phyloP scores from a whole-genome alignment of 805 yeast species.

The Candida boidinii region DNA sequence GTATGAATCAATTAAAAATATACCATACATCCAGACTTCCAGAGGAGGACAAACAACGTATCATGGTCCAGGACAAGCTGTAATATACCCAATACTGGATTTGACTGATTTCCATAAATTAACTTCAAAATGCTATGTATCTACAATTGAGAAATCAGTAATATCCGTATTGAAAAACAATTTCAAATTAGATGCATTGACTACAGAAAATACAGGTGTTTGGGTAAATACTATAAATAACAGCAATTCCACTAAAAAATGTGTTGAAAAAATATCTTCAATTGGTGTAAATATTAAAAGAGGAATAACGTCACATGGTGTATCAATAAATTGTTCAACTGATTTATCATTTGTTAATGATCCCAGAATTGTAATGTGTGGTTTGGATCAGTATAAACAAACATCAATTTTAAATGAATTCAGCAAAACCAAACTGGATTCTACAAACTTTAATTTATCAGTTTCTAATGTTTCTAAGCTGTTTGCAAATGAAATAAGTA shows the following conservation, averaged over 20 bases:
- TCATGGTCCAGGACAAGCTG: slow-evolving; percentile 95
- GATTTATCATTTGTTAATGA: slow-evolving; percentile 64
- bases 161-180: slow-evolving; percentile 12
- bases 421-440: slow-evolving; percentile 3
- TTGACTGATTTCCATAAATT: slow-evolving; percentile 47
- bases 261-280: slow-evolving; percentile 65
- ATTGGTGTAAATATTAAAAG: slow-evolving; percentile 84
- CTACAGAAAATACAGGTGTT: slow-evolving; percentile 77
- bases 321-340: slow-evolving; percentile 71
- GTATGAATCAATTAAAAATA: slow-evolving; percentile 29
- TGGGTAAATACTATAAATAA: slow-evolving; percentile 46
- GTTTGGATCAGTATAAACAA: slow-evolving; percentile 56
- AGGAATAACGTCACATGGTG: slow-evolving; percentile 82
- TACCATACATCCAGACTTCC: slow-evolving; percentile 64
- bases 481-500: slow-evolving; percentile 37
- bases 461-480: slow-evolving; percentile 27
- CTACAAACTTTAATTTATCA: slow-evolving; percentile 7
- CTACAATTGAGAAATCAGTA: slow-evolving; percentile 35
- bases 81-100: slow-evolving; percentile 73
- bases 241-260: slow-evolving; percentile 15
- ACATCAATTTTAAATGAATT: slow-evolving; percentile 35
- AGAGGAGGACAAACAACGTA: slow-evolving; percentile 96
- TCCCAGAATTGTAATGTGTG: slow-evolving; percentile 69
- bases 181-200: slow-evolving; percentile 33
- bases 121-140: slow-evolving; percentile 43